Base-by-base conservation (phyloP, 176 grass and related monocot species). In the Sorghum bicolor region DNA sequence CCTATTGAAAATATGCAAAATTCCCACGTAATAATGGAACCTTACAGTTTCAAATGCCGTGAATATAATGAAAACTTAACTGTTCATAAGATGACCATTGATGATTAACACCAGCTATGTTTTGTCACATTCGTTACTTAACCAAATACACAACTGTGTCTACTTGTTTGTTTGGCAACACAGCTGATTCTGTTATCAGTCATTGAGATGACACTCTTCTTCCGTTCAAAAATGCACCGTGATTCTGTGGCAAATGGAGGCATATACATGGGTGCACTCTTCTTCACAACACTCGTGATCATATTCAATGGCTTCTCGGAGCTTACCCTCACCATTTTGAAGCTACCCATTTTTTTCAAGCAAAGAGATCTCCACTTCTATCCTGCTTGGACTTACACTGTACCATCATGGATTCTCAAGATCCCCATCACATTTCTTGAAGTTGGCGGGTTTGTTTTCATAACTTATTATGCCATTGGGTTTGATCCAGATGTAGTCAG, bases 271-370 rank as follows among this genome's bases (percentile, higher is more conserved):
- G 38, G 69, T 2, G 39, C 69, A 44, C 69, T 72, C 39, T 72
- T 72, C 39, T 72, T 72, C 39, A 19, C 25, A 11, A 40, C 14
- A 4, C 53, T 80, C 78, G 25, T 80, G 19, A 52, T 48, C 26
- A 72, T 78, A 67, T 80, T 80, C 63, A 68, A 80, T 80, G 78
- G 78, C 12, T 68, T 80, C 11, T 52, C 48, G 5, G 77, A 80
- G 62, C 29, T 50, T 10, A 2, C 77, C 10, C 63, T 80, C 39
- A 80, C 63, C 63, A 50, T 80, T 14, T 80, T 67, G 25, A 80
- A 67, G 62, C 63, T 67, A 19, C 78, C 63, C 15, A 31, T 68
- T 25, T 67, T 80, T 13, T 80, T 80, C 78, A 80, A 80, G 78
- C 78, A 80, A 25, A 52, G 78, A 40, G 39, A 72, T 44, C 69